Percentiles rank a stretch among this genome's conserved stretches.
phyloP scores from a whole-genome alignment of 805 yeast species.

The Lipomyces yamanashiensis region DNA sequence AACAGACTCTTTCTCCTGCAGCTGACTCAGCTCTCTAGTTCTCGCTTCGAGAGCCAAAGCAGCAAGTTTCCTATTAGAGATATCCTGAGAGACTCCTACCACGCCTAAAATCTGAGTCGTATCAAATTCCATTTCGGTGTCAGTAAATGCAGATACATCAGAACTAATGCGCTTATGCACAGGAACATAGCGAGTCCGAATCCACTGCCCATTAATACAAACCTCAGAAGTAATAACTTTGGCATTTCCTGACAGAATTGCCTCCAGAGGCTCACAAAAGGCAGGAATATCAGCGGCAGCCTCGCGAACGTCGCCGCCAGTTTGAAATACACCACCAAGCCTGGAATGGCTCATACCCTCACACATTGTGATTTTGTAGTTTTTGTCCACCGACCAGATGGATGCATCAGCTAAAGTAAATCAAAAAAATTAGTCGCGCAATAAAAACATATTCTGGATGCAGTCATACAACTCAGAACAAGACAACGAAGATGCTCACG shows the following conservation, averaged over 20 bases:
- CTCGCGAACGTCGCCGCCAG: constrained; percentile 13
- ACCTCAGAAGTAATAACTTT: constrained; percentile 5
- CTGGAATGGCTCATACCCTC: constrained; percentile 17
- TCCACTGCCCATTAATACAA: constrained; percentile 16
- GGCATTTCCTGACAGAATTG: constrained; percentile 7
- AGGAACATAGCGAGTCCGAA: constrained; percentile 24
- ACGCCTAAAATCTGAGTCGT: constrained; percentile 16
- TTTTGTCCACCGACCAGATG: constrained; percentile 21
- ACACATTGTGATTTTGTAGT: constrained; percentile 15
- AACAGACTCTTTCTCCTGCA: constrained; percentile 18
- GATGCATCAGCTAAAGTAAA: constrained; percentile 15
- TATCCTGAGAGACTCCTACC: constrained; percentile 17
- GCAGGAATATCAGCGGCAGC: background rate
- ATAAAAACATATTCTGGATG: background rate
- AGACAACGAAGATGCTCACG: constrained; percentile 22
- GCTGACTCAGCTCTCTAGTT: constrained; percentile 9
- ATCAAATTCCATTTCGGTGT: constrained; percentile 16
- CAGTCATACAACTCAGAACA: constrained; percentile 12
- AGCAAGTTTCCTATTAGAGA: constrained; percentile 22
- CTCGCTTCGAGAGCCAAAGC: constrained; percentile 18
- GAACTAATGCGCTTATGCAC: constrained; percentile 4
- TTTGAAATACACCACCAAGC: constrained; percentile 1
- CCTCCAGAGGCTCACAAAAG: constrained; percentile 7
- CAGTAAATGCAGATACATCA: background rate
- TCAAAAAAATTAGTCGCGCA: background rate